Evolutionary conservation across 257 asterid species (phyloP).

Genomic region (Voacanga thouarsii): DNA sequence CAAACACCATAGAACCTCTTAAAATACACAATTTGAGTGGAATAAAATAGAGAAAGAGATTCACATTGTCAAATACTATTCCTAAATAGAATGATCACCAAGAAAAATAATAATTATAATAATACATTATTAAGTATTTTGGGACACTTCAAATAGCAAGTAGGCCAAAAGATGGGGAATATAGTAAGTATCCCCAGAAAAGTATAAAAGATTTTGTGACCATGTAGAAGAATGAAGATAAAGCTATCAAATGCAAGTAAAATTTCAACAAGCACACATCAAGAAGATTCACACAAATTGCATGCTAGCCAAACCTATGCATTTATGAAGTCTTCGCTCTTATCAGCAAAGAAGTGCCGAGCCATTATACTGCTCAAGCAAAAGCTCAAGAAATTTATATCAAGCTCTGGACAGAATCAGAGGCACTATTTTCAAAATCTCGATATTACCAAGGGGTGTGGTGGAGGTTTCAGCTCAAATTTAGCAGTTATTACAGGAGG

Average conservation of each 20-base stretch:
- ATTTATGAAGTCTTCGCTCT: slow-evolving; percentile 81
- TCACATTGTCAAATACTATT: background rate
- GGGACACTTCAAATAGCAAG: background rate
- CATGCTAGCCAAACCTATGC: slow-evolving; percentile 57
- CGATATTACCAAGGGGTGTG: too few species aligned
- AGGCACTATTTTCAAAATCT: too few species aligned
- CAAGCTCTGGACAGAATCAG: too few species aligned
- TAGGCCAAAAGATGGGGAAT: too few species aligned
- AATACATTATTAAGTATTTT: background rate
- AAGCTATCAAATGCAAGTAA: background rate
- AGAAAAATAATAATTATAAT: background rate
- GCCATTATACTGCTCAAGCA: slow-evolving; percentile 99
- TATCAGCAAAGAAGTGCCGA: slow-evolving; percentile 95
- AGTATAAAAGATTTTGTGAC: background rate
- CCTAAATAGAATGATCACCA: background rate
- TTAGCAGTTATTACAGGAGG: too few species aligned
- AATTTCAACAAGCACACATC: background rate
- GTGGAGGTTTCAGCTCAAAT: too few species aligned
- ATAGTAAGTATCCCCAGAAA: background rate
- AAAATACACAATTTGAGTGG: background rate
- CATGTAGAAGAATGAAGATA: background rate
- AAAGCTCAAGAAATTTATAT: too few species aligned
- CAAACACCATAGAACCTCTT: background rate
- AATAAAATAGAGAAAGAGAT: background rate
- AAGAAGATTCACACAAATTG: slow-evolving; percentile 2